Conservation (phyloP, 2,329 filamentous ascomycete species). For the Amphichorda felina region DNA sequence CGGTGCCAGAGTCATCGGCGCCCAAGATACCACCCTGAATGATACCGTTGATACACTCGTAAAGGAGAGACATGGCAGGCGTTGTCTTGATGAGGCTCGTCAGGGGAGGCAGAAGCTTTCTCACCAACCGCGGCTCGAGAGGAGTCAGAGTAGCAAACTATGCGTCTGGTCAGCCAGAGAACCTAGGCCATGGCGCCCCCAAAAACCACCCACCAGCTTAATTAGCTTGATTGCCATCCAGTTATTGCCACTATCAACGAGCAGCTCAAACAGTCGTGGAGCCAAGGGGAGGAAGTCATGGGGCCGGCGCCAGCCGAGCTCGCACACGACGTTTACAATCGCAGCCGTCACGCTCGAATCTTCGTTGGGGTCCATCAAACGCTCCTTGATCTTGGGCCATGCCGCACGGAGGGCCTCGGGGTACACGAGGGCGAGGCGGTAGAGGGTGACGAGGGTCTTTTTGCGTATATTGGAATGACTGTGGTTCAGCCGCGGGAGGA, state of each 20-base stretch:
- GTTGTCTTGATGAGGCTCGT: conserved; percentile 92
- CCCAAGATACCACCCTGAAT: conserved; percentile 90
- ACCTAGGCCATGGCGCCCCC: neutral
- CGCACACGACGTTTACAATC: conserved; percentile 93
- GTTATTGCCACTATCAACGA: conserved; percentile 90
- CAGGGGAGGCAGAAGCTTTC: conserved; percentile 81
- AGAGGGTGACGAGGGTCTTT: conserved; percentile 91
- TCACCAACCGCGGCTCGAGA: conserved; percentile 79
- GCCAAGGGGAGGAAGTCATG: conserved; percentile 90
- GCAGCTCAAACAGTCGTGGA: conserved; percentile 79
- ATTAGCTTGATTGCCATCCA: conserved; percentile 99
- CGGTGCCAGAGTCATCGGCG: conserved; percentile 68
- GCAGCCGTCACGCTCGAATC: conserved; percentile 90
- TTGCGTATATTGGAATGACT: conserved; percentile 79
- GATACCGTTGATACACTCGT: conserved; percentile 97
- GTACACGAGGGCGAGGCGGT: conserved; percentile 88
- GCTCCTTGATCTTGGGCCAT: conserved; percentile 96
- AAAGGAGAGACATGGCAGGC: conserved; percentile 92
- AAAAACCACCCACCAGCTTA: conserved; percentile 55
- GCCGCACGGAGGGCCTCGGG: conserved; percentile 84
- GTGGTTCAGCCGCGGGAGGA: conserved; percentile 78
- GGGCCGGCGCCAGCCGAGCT: conserved; percentile 86
- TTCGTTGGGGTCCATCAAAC: conserved; percentile 79
- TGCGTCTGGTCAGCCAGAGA: conserved; percentile 2
- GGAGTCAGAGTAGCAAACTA: conserved; percentile 93